Evolutionary conservation across 106 monocot species (phyloP), one percentile per base, ranked within the genome.

Genomic region (Acorus gramineus): DNA sequence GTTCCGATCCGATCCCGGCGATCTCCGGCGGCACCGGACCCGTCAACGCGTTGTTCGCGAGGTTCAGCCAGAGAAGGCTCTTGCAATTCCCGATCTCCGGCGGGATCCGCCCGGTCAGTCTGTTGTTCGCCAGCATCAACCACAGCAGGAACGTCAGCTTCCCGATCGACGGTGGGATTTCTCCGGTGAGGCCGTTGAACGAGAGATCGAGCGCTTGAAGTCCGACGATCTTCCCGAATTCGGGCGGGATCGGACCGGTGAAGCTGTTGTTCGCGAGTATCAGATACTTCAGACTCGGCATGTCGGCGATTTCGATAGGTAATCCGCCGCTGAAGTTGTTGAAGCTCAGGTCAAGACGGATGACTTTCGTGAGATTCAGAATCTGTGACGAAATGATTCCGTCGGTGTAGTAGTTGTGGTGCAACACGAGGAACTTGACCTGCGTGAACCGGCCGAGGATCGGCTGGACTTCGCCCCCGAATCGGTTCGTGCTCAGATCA

Each of bases 121-220:
- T 52, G 63, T 94, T 94, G 63, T 74, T 69, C 7, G 75, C 84
- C 7, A 94, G 79, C 79, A 81, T 86, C 7, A 94, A 73, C 89
- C 90, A 94, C 6, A 90, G 73, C 9, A 94, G 70, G 2, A 81
- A 86, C 28, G 63, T 76, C 7, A 94, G 73, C 11, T 86, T 86
- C 9, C 94, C 94, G 42, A 94, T 53, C 8, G 66, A 51, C 7
- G 77, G 7, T 0, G 94, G 94, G 46, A 94, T 90, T 28, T 55
- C 6, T 2, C 86, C 94, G 2, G 75, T 71, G 7, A 94, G 78
- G 6, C 56, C 14, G 44, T 94, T 94, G 76, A 61, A 78, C 2
- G 90, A 90, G n/a, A 94, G 73, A 55, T 94, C 86, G 42, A 94
- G 72, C 8, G 75, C 71, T 50, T 90, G 94, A 4, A 94, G 80